phyloP scores from a whole-genome alignment of 148 eudicot genomes.

The Arctostaphylos glauca region DNA sequence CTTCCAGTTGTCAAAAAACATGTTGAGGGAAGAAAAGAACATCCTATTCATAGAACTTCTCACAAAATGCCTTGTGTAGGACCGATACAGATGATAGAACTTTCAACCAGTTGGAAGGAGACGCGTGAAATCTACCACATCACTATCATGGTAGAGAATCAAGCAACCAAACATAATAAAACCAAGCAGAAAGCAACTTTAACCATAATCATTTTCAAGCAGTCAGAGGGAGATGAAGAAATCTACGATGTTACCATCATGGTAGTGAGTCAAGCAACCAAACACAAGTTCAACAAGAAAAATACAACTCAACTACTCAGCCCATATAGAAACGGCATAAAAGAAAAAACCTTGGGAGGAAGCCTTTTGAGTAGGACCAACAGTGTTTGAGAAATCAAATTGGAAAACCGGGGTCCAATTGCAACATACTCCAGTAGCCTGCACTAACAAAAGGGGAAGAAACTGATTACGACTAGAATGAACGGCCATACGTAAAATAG shows the following conservation, averaged over 20 bases:
- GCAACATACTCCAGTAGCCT: constrained; percentile 94
- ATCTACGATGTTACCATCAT: not conserved
- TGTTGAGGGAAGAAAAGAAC: not conserved
- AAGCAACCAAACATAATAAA: constrained; percentile 2
- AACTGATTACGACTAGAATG: constrained; percentile 10
- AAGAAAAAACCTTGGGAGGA: constrained; percentile 72
- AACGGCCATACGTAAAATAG: constrained; percentile 4
- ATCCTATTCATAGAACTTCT: not conserved
- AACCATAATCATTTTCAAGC: not conserved
- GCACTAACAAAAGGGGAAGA: constrained; percentile 17
- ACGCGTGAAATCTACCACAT: not conserved
- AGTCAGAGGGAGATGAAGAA: not conserved
- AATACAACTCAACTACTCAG: not conserved
- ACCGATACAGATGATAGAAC: not conserved
- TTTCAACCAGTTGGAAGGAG: not conserved
- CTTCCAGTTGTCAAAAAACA: not conserved
- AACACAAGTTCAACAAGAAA: not conserved
- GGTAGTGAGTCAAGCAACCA: not conserved
- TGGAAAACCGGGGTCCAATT: constrained; percentile 94
- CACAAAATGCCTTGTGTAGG: not conserved
- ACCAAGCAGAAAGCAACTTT: not conserved
- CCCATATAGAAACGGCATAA: not conserved
- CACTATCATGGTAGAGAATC: not conserved
- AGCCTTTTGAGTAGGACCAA: constrained; percentile 90
- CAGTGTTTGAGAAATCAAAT: constrained; percentile 84